These are phyloP conservation scores for Clarkia xantiana DNA, from an alignment of 345 rosid genomes.

Conservation along the genomic window DNA sequence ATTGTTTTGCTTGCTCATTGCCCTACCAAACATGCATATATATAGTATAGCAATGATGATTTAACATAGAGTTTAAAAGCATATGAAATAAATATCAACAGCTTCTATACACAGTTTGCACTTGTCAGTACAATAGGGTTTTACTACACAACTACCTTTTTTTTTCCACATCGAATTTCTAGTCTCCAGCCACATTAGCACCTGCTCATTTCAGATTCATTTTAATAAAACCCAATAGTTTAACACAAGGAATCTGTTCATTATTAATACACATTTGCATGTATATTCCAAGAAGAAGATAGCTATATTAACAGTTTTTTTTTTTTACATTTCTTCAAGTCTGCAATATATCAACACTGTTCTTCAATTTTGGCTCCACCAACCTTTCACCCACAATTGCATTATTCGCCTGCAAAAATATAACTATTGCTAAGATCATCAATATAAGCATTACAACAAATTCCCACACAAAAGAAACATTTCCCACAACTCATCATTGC, in stretches of 20 bases:
- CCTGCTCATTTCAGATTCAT: slow-evolving; percentile 24
- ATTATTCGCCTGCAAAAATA: slow-evolving; percentile 48
- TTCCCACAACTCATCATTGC: slow-evolving; percentile 49
- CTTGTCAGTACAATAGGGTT: too few relatives aligned
- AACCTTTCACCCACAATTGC: slow-evolving; percentile 52
- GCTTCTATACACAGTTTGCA: too few relatives aligned
- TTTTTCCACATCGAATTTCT: slow-evolving; percentile 85
- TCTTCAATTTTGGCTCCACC: slow-evolving; percentile 40
- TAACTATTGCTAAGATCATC: background rate
- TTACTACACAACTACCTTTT: slow-evolving; percentile 36
- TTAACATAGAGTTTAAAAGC: too few relatives aligned
- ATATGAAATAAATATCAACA: too few relatives aligned
- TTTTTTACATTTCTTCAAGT: slow-evolving; percentile 49
- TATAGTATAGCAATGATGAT: too few relatives aligned
- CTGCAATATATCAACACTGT: slow-evolving; percentile 80
- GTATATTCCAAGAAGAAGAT: background rate
- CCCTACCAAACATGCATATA: slow-evolving; percentile 27
- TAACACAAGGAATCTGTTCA: background rate
- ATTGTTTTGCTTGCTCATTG: slow-evolving; percentile 69
- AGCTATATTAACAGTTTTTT: background rate
- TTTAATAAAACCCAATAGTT: background rate
- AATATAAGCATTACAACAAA: background rate
- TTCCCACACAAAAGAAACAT: background rate
- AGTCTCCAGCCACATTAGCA: slow-evolving; percentile 75
- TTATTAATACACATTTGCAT: too few relatives aligned